Percentiles rank a stretch among this genome's conserved stretches.
phyloP scores from a whole-genome alignment of 345 rosid species.

The Hibiscus syriacus region DNA sequence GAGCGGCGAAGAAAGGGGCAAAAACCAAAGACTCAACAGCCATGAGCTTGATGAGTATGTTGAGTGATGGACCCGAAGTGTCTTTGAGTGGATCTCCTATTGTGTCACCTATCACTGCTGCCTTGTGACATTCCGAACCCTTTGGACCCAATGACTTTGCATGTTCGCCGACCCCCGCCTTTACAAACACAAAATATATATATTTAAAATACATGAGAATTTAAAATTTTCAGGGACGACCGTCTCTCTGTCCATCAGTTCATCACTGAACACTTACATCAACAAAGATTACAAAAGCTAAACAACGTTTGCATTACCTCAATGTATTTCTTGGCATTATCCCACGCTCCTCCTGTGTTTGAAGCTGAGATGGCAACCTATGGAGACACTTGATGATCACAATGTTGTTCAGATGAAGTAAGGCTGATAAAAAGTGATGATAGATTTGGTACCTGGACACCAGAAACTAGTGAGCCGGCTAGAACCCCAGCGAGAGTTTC shows the following conservation, averaged over 20 bases:
- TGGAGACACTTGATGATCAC: not conserved
- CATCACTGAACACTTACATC: too few relatives aligned
- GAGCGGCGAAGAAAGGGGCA: constrained; percentile 67
- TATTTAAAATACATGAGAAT: too few relatives aligned
- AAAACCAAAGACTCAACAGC: constrained; percentile 67
- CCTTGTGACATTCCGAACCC: constrained; percentile 64
- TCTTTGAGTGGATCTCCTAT: constrained; percentile 71
- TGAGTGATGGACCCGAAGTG: constrained; percentile 64
- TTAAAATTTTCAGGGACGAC: too few relatives aligned
- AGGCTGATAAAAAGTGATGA: not conserved
- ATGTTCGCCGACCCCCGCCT: constrained; percentile 57
- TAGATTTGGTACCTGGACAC: constrained; percentile 35
- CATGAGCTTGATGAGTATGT: constrained; percentile 73
- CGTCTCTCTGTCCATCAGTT: too few relatives aligned
- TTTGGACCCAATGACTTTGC: constrained; percentile 56
- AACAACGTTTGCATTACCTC: constrained; percentile 31
- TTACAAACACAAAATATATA: not conserved
- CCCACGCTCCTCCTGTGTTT: constrained; percentile 70
- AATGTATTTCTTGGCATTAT: constrained; percentile 66
- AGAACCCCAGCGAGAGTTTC: constrained; percentile 54
- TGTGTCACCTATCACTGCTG: constrained; percentile 67
- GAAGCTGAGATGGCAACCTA: constrained; percentile 69
- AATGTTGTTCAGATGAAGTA: not conserved
- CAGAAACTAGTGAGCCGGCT: too few relatives aligned
- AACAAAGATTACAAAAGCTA: not conserved